Evolutionary conservation across 768 basidiomycete species (phyloP), one percentile per base, ranked within the genome.

Genomic region (Cyclocybe cylindracea): DNA sequence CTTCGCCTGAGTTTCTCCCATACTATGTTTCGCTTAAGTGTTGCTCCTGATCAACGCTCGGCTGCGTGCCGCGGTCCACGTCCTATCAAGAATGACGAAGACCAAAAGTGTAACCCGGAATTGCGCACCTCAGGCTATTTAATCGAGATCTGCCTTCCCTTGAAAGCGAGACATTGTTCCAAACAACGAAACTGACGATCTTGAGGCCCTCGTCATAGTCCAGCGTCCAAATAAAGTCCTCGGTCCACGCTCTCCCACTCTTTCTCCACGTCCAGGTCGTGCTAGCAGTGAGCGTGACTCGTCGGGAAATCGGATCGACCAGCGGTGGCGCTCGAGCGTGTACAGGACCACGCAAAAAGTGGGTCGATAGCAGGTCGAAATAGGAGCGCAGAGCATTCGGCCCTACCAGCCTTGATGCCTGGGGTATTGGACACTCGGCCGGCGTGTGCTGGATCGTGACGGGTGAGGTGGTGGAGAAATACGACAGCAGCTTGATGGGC

Each of bases 331-430:
- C 68, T 57, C 1, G 70, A 64, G 7, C 77, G 72, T 4, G 62
- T 66, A 71, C 73, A 5, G 24, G 24, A 5, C 24, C 24, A 24
- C 24, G 24, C 24, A 24, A 5, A 24, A 24, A 80, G 56, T 79
- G 70, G 2, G 77, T 77, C 11, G 74, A 68, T 31, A 78, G 60
- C 39, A 79, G 61, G 60, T 80, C 78, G 44, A 79, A 77, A 55
- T 79, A 80, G 1, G 78, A 80, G 14, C 78, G 74, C 29, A 79
- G 63, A 11, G 75, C 78, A 47, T 79, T 78, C 10, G 68, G 55
- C 7, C 78, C 78, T 31, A 66, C 60, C 5, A 78, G 58, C 9
- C 71, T 66, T 1, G 72, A 71, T 4, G 69, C 50, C 16, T 64
- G 58, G 5, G 73, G 70, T 48, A 70, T 57, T 1, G 69, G 57